Evolutionary conservation across 108 stramenopile genomes (phyloP), one percentile per base, ranked within the genome.

Genomic region (Chaetoceros muelleri): DNA sequence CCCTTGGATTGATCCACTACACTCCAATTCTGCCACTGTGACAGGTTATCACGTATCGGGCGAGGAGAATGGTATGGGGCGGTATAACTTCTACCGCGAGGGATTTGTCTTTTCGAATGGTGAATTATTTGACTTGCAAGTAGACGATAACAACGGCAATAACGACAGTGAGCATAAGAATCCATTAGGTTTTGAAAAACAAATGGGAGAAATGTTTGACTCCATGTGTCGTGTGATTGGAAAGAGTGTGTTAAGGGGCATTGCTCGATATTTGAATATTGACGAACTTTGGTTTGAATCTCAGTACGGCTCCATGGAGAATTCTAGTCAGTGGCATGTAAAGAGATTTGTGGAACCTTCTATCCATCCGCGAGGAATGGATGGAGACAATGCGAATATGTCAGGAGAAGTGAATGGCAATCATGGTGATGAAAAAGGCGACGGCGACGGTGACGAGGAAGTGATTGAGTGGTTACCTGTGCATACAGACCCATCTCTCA

Each of bases 401-500:
- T n/a, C n/a, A n/a, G n/a, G n/a, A n/a, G 8, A 40, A 40, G 53
- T 28, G 3, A 29, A 13, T 30, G 53, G 8, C 5, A 19, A 27
- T 28, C 7, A 30, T 53, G 48, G 20, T 18, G 58, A 19, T 2
- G 18, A 18, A 51, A 52, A 52, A 8, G 8, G 46, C 26, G 2
- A 54, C 13, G 0, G 24, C 2, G 24, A 17, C 40, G 28, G 46
- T 2, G 30, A 62, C 21, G 65, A 60, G 25, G 72, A 60, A 28
- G 57, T 65, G 1, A 67, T 61, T 13, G 62, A 69, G 22, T 58
- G 71, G 40, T 58, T 89, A 23, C 88, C 88, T 0, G 64, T 70
- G 52, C 90, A 91, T 55, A 91, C 90, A 0, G 90, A 91, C 74
- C 90, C 90, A 46, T 87, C 85, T 22, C 56, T 91, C 28, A 76